These are phyloP conservation scores for Gynochthodes officinalis DNA, from an alignment of 257 asterid species.

Conservation along the genomic window DNA sequence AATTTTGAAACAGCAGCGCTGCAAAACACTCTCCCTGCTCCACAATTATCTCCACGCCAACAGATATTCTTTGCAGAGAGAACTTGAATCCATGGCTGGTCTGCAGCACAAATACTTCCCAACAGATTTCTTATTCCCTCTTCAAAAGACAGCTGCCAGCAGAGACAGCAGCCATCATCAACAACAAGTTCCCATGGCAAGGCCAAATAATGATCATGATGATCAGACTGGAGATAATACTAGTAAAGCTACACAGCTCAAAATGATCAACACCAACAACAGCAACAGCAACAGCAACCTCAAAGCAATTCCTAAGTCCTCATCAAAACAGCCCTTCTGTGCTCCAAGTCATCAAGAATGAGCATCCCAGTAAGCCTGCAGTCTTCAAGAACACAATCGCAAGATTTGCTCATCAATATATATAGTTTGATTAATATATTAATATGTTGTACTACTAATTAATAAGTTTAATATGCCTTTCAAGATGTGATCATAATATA, in stretches of 20 bases:
- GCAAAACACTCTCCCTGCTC: too few species aligned
- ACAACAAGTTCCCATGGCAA: slow-evolving; percentile 22
- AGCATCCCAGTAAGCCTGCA: not conserved
- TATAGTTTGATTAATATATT: too few species aligned
- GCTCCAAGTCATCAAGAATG: slow-evolving; percentile 22
- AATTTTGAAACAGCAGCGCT: not conserved
- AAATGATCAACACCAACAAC: slow-evolving; percentile 9
- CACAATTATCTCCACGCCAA: too few species aligned
- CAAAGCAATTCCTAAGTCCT: slow-evolving; percentile 22
- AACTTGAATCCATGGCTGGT: slow-evolving; percentile 39
- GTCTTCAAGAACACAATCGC: too few species aligned
- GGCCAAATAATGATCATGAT: slow-evolving; percentile 13
- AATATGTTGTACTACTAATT: too few species aligned
- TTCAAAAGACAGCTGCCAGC: slow-evolving; percentile 21
- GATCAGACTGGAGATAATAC: slow-evolving; percentile 20
- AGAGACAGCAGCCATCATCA: slow-evolving; percentile 18
- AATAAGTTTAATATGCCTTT: too few species aligned
- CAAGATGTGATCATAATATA: too few species aligned
- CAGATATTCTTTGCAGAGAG: not conserved
- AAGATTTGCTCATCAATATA: too few species aligned
- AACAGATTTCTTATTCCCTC: slow-evolving; percentile 43
- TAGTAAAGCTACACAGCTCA: slow-evolving; percentile 8
- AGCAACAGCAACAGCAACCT: slow-evolving; percentile 25
- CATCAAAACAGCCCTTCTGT: slow-evolving; percentile 17
- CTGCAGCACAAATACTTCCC: slow-evolving; percentile 51